Conservation (phyloP, 2,329 filamentous ascomycete species). For the Fusarium anguioides region DNA sequence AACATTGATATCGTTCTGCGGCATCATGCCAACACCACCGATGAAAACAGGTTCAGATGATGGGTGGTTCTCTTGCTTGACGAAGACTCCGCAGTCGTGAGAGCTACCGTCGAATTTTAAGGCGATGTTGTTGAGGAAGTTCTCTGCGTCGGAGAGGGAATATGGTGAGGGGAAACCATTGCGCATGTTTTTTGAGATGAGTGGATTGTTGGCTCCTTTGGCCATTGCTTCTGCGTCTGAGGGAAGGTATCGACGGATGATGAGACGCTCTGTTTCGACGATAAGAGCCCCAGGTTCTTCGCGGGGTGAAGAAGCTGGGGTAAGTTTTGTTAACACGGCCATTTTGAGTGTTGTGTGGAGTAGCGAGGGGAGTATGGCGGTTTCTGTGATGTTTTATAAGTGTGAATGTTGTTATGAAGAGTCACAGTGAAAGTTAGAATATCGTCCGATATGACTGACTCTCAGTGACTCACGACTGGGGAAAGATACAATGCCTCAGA, state of each 20-base stretch:
- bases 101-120: conserved; percentile 32
- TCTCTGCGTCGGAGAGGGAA: conserved; percentile 52
- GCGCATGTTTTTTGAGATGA: conserved; percentile 55
- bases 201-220: conserved; percentile 52
- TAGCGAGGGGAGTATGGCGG: not conserved
- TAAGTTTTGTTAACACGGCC: conserved; percentile 28
- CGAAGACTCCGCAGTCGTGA: conserved; percentile 52
- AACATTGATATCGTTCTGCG: conserved; percentile 53
- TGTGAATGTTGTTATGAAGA: not conserved
- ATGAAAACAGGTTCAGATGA: conserved; percentile 44
- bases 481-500: not conserved
- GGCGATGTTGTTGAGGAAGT: conserved; percentile 48
- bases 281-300: conserved; percentile 46
- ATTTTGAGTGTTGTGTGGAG: conserved; percentile 10
- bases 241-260: conserved; percentile 55
- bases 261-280: conserved; percentile 49
- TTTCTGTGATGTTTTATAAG: not conserved
- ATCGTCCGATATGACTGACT: not conserved
- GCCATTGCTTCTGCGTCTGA: conserved; percentile 54
- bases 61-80: conserved; percentile 44
- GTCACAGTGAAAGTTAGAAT: not conserved
- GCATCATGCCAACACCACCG: conserved; percentile 56
- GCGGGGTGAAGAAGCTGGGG: conserved; percentile 42
- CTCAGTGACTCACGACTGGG: conserved; percentile 11
- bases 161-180: conserved; percentile 61